Conservation (phyloP, 2,329 filamentous ascomycete genomes). For the Xylaria sp. region DNA sequence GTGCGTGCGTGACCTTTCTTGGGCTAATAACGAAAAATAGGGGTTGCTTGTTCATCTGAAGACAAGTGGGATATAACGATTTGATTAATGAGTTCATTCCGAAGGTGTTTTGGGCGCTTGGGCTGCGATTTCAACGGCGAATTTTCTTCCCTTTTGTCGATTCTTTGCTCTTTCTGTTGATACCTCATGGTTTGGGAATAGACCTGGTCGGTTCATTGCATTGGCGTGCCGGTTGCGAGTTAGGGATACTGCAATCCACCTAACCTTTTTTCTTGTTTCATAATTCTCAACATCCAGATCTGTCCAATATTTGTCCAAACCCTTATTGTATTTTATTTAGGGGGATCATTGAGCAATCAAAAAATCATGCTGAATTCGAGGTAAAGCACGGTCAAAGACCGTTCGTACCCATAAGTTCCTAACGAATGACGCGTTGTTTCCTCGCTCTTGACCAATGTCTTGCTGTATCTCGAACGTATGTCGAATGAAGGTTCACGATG, state of each 20-base stretch:
- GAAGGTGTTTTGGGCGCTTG: neutral
- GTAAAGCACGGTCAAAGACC: no score
- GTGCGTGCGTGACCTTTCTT: neutral
- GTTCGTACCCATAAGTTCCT: neutral
- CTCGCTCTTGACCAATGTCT: neutral
- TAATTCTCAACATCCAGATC: neutral
- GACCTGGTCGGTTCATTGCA: neutral
- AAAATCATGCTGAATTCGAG: neutral
- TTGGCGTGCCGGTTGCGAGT: neutral
- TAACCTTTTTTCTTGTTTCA: neutral
- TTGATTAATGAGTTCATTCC: neutral
- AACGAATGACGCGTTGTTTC: neutral
- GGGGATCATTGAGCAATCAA: neutral
- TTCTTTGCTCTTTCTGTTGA: constrained; percentile 1
- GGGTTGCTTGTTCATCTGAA: neutral
- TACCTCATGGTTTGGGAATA: neutral
- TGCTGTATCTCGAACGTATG: neutral
- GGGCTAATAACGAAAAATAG: no score
- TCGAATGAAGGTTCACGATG: neutral
- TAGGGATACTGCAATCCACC: neutral
- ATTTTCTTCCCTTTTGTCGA: neutral
- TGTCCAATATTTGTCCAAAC: neutral
- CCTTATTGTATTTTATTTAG: neutral
- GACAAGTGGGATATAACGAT: neutral
- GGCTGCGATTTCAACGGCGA: neutral